Base-by-base conservation (phyloP, 1,139 yeast genomes). In the Lodderomyces jiufengensis region DNA sequence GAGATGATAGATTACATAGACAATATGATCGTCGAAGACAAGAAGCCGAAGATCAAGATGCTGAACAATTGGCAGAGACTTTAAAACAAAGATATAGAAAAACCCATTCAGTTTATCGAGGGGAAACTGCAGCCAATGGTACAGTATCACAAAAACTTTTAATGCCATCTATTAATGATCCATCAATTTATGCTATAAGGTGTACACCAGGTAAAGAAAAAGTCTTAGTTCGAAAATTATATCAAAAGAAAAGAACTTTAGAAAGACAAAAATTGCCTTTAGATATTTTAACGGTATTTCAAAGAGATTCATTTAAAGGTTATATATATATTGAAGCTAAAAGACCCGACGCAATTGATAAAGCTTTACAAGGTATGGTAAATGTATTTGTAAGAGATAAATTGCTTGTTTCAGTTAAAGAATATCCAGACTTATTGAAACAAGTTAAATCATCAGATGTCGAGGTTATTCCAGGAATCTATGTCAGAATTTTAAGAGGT, bases 91-190 rank as follows among this genome's bases (percentile, higher is more conserved):
- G 95, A 55, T 92, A 92, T 60, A 94, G 97, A 46, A 83, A 95
- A 51, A 77, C 88, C 9, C 82, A 88, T 33, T 76, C 85, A 26
- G 86, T 85, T 42, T 90, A 85, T 62, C 76, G 95, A 50, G 96
- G 96, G 31, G 95, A 90, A 38, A 79, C 84, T 40, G 62, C 70
- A 4, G 84, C 88, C 29, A 80, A 81, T 28, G 75, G 74, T 28
- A 76, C 86, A 27, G 96, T 92, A 6, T 94, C 98, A 2, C 98
- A 92, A 59, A 83, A 95, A 53, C 76, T 94, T 50, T 73, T 92
- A 49, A 74, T 92, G 64, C 98, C 98, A 11, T 87, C 97, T 20
- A 95, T 92, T 41, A 88, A 90, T 52, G 97, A 94, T 55, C 97
- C 98, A 5, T 81, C 90, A 39, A 87, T 94, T 52, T 92, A 96